A percentile compares a stretch with the other conserved stretches of the same genome.
Conservation (phyloP, 805 yeast species). For the Yarrowia deformans region DNA sequence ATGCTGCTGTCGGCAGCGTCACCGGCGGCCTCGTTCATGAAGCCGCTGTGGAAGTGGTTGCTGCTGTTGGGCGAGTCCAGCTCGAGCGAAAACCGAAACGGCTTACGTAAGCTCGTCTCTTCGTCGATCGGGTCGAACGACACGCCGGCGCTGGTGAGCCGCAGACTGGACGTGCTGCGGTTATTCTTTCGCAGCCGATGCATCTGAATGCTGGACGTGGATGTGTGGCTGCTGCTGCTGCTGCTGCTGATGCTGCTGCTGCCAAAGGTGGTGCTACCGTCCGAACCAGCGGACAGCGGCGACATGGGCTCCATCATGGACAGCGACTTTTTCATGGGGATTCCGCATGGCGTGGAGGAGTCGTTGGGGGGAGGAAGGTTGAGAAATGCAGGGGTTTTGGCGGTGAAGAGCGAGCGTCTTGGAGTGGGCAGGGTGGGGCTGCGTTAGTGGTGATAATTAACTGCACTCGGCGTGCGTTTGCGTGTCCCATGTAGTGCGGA, state of each 20-base stretch:
- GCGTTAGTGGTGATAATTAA: slow-evolving; percentile 20
- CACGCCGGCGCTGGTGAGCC: slow-evolving; percentile 22
- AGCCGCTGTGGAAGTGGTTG: background rate
- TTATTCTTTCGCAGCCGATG: slow-evolving; percentile 29
- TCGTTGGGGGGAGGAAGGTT: slow-evolving; percentile 36
- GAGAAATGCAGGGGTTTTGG: slow-evolving; percentile 38
- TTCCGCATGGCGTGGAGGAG: slow-evolving; percentile 30
- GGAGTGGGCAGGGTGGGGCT: slow-evolving; percentile 30
- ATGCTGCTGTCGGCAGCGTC: slow-evolving; percentile 27
- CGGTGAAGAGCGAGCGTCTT: slow-evolving; percentile 28
- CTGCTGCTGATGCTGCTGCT: slow-evolving; percentile 8
- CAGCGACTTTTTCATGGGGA: slow-evolving; percentile 19
- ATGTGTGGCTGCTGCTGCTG: background rate
- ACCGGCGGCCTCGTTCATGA: slow-evolving; percentile 23
- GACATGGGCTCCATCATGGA: slow-evolving; percentile 18
- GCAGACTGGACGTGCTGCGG: slow-evolving; percentile 26
- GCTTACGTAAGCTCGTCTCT: slow-evolving; percentile 9
- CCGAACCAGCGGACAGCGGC: slow-evolving; percentile 38
- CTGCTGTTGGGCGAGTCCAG: slow-evolving; percentile 16
- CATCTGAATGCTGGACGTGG: slow-evolving; percentile 11
- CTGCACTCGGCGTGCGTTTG: slow-evolving; percentile 1
- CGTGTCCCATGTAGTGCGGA: slow-evolving; percentile 5
- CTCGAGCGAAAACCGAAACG: slow-evolving; percentile 33
- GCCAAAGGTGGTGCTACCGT: slow-evolving; percentile 28
- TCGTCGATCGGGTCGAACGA: slow-evolving; percentile 32